Conservation (phyloP, 1,139 yeast genomes). For the Protomyces lactucae-debilis region DNA sequence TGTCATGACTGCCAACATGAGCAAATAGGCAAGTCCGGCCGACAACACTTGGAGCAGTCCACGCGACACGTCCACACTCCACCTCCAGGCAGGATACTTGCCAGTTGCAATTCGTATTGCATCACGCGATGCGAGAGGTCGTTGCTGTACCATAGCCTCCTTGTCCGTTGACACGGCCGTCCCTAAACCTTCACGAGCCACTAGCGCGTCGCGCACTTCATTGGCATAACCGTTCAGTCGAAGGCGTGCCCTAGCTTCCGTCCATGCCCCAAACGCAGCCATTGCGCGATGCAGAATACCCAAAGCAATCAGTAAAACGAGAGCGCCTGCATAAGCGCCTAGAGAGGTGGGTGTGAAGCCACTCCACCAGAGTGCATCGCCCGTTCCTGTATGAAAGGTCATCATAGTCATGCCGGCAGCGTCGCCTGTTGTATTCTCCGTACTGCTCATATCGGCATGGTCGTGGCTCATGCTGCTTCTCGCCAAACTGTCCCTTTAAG, state of each 20-base stretch:
- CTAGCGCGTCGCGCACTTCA: slow-evolving; percentile 4
- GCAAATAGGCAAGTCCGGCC: slow-evolving; percentile 34
- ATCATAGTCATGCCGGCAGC: slow-evolving; percentile 3
- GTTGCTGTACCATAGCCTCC: background rate
- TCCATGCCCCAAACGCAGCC: slow-evolving; percentile 20
- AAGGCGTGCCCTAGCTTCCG: slow-evolving; percentile 30
- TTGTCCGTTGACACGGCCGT: background rate
- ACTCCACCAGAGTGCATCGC: slow-evolving; percentile 27
- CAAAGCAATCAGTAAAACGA: slow-evolving; percentile 34
- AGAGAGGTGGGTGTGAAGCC: slow-evolving; percentile 35
- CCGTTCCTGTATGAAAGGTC: slow-evolving; percentile 32
- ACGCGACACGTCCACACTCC: slow-evolving; percentile 35
- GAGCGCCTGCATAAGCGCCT: slow-evolving; percentile 36
- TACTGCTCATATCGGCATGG: background rate
- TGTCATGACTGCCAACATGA: slow-evolving; percentile 38
- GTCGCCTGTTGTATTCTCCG: background rate
- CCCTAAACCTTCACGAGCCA: background rate
- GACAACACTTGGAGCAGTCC: slow-evolving; percentile 32
- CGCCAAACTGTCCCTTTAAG: too few species aligned
- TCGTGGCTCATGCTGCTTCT: background rate
- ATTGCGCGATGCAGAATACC: slow-evolving; percentile 33
- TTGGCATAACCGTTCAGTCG: slow-evolving; percentile 28
- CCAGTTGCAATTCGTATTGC: background rate
- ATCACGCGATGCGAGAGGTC: slow-evolving; percentile 4
- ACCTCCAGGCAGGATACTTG: slow-evolving; percentile 31